These are phyloP conservation scores for Arxiozyma heterogenica DNA, from an alignment of 1,139 yeast species.

Conservation along the genomic window DNA sequence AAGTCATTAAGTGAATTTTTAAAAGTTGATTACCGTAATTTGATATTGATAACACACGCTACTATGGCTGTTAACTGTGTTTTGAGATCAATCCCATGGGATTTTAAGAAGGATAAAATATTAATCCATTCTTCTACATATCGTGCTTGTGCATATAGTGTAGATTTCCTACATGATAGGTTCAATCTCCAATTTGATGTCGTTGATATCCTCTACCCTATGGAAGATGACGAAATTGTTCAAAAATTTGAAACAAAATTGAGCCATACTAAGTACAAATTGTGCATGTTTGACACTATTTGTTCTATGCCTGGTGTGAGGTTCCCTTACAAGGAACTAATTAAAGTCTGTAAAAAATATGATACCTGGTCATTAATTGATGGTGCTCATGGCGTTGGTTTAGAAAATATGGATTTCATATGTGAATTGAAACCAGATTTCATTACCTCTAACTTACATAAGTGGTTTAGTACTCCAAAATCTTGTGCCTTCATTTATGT, in stretches of 20 bases:
- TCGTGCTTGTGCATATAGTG: constrained; percentile 48
- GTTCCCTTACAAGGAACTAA: constrained; percentile 47
- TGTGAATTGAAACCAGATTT: constrained; percentile 48
- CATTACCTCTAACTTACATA: constrained; percentile 55
- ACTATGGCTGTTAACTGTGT: constrained; percentile 54
- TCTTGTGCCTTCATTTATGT: constrained; percentile 56
- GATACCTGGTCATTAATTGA: constrained; percentile 51
- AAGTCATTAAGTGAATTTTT: constrained; percentile 13
- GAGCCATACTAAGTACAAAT: constrained; percentile 19
- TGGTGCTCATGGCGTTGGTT: constrained; percentile 65
- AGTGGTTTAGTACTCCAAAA: constrained; percentile 57
- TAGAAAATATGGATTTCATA: constrained; percentile 35
- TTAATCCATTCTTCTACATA: constrained; percentile 47
- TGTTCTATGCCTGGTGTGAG: constrained; percentile 56
- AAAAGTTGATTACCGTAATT: constrained; percentile 12
- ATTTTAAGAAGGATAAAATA: constrained; percentile 43
- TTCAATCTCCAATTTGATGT: constrained; percentile 39
- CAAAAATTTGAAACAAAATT: constrained; percentile 32
- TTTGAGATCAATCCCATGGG: constrained; percentile 37
- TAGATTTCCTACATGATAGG: constrained; percentile 38
- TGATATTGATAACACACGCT: constrained; percentile 40
- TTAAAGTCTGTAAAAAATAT: constrained; percentile 40
- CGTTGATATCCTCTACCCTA: constrained; percentile 43
- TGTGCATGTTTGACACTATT: constrained; percentile 53
- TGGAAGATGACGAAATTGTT: constrained; percentile 41